These are phyloP conservation scores for Scheffersomyces ergatensis DNA, from an alignment of 805 yeast genomes.

Conservation along the genomic window DNA sequence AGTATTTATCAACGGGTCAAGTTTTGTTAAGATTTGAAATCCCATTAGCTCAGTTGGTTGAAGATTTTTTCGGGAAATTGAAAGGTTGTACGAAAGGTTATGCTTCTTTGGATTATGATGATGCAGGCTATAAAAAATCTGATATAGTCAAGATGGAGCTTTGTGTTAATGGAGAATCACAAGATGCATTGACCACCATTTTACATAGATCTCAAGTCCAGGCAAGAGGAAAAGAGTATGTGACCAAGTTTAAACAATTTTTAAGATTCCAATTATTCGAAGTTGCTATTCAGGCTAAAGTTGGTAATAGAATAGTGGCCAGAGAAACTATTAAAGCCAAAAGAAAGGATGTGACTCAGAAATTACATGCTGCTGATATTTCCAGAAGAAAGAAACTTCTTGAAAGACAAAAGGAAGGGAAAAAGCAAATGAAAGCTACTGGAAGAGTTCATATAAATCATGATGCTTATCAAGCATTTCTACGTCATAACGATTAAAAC, in stretches of 20 bases:
- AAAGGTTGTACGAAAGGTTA: slow-evolving; percentile 90
- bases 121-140: slow-evolving; percentile 77
- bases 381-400: slow-evolving; percentile 85
- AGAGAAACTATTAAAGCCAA: slow-evolving; percentile 92
- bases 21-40: slow-evolving; percentile 74
- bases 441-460: slow-evolving; percentile 79
- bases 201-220: slow-evolving; percentile 81
- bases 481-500: slow-evolving; percentile 35
- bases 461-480: slow-evolving; percentile 87
- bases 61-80: slow-evolving; percentile 91
- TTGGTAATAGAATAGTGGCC: slow-evolving; percentile 76
- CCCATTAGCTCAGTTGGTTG: slow-evolving; percentile 88
- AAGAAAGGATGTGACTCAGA: slow-evolving; percentile 92
- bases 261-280: slow-evolving; percentile 83
- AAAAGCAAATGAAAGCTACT: slow-evolving; percentile 73
- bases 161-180: slow-evolving; percentile 81
- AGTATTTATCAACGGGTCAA: slow-evolving; percentile 76
- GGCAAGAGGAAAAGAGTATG: slow-evolving; percentile 76
- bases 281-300: slow-evolving; percentile 88
- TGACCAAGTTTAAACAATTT: slow-evolving; percentile 74
- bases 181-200: slow-evolving; percentile 90
- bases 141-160: slow-evolving; percentile 86
- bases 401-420: slow-evolving; percentile 90
- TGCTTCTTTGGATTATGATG: slow-evolving; percentile 94
- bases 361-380: slow-evolving; percentile 89